Conservation (phyloP, 2,329 filamentous ascomycete species). For the Fusarium tricinctum region DNA sequence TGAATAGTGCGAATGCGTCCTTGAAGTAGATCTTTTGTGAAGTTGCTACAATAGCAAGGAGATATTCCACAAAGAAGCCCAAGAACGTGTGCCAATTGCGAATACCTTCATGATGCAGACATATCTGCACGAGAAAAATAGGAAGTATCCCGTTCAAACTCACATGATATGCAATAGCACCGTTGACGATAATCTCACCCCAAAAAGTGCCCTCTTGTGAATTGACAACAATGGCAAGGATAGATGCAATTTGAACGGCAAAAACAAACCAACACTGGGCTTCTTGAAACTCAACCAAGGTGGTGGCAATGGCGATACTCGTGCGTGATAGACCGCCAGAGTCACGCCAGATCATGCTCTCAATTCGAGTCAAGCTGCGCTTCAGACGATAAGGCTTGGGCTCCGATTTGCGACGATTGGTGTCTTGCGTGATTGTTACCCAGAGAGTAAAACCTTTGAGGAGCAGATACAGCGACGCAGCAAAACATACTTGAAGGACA, state of each 20-base stretch:
- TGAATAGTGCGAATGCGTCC: slow-evolving; percentile 55
- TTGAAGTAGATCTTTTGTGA: slow-evolving; percentile 55
- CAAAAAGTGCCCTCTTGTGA: slow-evolving; percentile 58
- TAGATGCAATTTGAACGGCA: slow-evolving; percentile 57
- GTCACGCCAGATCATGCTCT: slow-evolving; percentile 57
- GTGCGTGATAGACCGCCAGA: slow-evolving; percentile 55
- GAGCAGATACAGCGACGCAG: slow-evolving; percentile 52
- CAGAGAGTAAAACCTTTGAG: slow-evolving; percentile 56
- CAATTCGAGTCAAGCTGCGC: slow-evolving; percentile 54
- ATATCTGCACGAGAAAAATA: slow-evolving; percentile 57
- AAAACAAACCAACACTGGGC: slow-evolving; percentile 59
- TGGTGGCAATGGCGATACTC: slow-evolving; percentile 57
- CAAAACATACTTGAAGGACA: slow-evolving; percentile 56
- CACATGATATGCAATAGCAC: slow-evolving; percentile 56
- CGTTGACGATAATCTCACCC: slow-evolving; percentile 58
- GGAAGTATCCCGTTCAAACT: slow-evolving; percentile 56
- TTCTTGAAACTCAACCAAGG: slow-evolving; percentile 58
- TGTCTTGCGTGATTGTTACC: slow-evolving; percentile 52
- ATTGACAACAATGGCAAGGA: slow-evolving; percentile 58
- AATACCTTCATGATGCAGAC: slow-evolving; percentile 57
- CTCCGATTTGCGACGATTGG: slow-evolving; percentile 36
- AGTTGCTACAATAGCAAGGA: slow-evolving; percentile 56
- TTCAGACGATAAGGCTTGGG: slow-evolving; percentile 46
- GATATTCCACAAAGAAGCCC: slow-evolving; percentile 57
- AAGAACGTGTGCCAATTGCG: slow-evolving; percentile 59